Evolutionary conservation across 176 grass and related monocot species (phyloP), one percentile per base, ranked within the genome.

Genomic region (Musa troglodytarum): DNA sequence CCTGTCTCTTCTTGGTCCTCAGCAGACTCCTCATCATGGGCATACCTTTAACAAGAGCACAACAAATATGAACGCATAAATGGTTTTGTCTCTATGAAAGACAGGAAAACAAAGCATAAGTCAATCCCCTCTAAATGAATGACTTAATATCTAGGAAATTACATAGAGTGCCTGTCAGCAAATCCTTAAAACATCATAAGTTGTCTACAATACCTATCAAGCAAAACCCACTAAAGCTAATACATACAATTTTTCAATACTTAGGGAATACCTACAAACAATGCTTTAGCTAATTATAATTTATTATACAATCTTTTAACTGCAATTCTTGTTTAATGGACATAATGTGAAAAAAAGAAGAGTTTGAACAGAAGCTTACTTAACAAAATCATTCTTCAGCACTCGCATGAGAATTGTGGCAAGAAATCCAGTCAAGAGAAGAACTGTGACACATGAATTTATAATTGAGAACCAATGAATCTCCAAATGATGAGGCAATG

Each of bases 391-490:
- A 57, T 25, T 57, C 53, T 74, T 74, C 72, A 74, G 72, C 51
- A 57, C 72, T 52, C 72, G 19, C 72, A 74, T 74, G 21, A 74
- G 72, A 74, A 74, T 55, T 29, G 72, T 56, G 72, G 72, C 52
- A 16, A 74, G 52, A 28, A 74, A 56, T 23, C 72, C 72, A 28
- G 72, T 74, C 72, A 74, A 55, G 11, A 74, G 13, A 7, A 74
- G 72, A 53, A 57, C 72, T 29, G 22, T 56, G 52, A 74, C 50
- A 9, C 22, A 74, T 56, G 72, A 74, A 55, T 56, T 74, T 55
- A 74, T 74, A 15, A 74, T 74, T 9, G 72, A 74, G 72, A 74
- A 74, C 72, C 52, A 74, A 74, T 74, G 72, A 22, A 74, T 19
- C 23, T 74, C 52, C 22, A 74, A 74, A 22, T 74, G 72, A 14